Conservation (phyloP, 2,329 filamentous ascomycete species). For the Alternaria consortialis region DNA sequence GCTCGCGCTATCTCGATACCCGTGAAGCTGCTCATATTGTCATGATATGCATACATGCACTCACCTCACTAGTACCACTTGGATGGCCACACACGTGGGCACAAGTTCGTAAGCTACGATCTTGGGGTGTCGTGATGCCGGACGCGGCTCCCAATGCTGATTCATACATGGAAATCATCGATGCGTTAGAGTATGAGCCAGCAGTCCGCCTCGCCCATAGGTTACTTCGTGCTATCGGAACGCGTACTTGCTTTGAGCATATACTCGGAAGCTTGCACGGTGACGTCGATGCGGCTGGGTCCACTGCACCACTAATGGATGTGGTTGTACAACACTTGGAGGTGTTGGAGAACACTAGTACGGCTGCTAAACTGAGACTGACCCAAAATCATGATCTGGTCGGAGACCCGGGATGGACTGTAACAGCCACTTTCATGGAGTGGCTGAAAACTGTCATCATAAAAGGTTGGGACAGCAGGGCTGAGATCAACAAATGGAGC, state of each 20-base stretch:
- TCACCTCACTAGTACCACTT: constrained; percentile 47
- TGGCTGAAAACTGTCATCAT: constrained; percentile 80
- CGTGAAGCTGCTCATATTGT: constrained; percentile 53
- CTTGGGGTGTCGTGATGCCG: constrained; percentile 49
- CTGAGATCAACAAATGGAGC: constrained; percentile 73
- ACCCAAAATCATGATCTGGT: constrained; percentile 18
- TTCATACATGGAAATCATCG: constrained; percentile 46
- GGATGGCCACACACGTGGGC: constrained; percentile 45
- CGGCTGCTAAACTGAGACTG: constrained; percentile 33
- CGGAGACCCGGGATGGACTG: constrained; percentile 49
- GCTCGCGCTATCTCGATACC: constrained; percentile 39
- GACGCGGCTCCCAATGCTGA: constrained; percentile 27
- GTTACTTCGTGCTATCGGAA: constrained; percentile 59
- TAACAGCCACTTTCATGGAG: constrained; percentile 61
- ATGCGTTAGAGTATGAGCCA: constrained; percentile 62
- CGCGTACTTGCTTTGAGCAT: constrained; percentile 60
- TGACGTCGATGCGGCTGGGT: not conserved
- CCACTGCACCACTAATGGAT: constrained; percentile 19
- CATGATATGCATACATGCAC: constrained; percentile 53
- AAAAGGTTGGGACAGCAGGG: constrained; percentile 80
- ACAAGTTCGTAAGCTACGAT: constrained; percentile 50
- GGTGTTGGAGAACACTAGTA: constrained; percentile 33
- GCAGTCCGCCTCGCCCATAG: constrained; percentile 61
- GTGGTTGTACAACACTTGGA: constrained; percentile 38
- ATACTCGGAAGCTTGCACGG: constrained; percentile 50